These are phyloP conservation scores for Wickerhamomyces pijperi DNA, from an alignment of 805 yeast genomes.

Conservation along the genomic window DNA sequence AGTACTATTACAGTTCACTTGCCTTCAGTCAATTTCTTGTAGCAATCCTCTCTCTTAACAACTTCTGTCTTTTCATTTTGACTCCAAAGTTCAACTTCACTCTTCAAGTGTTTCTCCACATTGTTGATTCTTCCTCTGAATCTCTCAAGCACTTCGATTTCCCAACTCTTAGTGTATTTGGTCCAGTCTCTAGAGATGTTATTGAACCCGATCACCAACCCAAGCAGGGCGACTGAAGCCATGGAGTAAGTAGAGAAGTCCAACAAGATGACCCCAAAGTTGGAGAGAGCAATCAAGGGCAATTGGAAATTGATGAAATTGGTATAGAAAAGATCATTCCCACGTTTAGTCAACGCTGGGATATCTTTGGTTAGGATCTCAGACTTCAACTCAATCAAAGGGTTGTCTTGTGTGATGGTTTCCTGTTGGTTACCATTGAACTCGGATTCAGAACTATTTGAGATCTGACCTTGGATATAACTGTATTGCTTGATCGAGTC, in stretches of 20 bases:
- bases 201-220: constrained; percentile 20
- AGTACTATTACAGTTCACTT: no score
- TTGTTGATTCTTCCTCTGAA: background rate
- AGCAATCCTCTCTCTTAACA: background rate
- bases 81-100: background rate
- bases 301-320: constrained; percentile 21
- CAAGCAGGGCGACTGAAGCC: constrained; percentile 21
- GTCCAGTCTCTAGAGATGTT: constrained; percentile 22
- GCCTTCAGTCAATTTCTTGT: background rate
- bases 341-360: constrained; percentile 15
- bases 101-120: background rate
- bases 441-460: constrained; percentile 3
- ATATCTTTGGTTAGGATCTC: constrained; percentile 13
- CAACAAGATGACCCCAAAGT: constrained; percentile 11
- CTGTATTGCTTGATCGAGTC: constrained; percentile 18
- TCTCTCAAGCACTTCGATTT: background rate
- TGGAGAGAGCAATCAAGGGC: constrained; percentile 18
- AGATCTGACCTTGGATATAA: constrained; percentile 23
- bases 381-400: constrained; percentile 11
- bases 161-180: constrained; percentile 6
- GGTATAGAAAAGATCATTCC: constrained; percentile 15
- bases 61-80: background rate
- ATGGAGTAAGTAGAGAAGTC: constrained; percentile 21
- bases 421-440: constrained; percentile 1
- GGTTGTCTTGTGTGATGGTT: constrained; percentile 5